Conservation (phyloP, 495 filamentous ascomycete species). For the Aspergillus cavernicola region DNA sequence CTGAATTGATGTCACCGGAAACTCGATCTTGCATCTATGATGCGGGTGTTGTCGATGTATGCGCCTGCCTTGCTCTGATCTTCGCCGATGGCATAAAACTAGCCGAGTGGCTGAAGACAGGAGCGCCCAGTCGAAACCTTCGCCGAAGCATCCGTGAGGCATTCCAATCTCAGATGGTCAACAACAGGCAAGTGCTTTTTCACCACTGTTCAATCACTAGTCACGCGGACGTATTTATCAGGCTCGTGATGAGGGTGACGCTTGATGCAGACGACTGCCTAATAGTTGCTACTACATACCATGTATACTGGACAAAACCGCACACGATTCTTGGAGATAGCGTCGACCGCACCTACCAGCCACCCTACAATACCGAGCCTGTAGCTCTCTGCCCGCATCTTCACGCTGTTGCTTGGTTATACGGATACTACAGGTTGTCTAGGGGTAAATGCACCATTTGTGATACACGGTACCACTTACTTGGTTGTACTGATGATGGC, state of each 20-base stretch:
- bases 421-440: background rate
- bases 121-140: background rate
- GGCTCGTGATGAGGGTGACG: background rate
- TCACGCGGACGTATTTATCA: background rate
- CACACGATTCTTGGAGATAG: background rate
- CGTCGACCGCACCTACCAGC: background rate
- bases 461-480: background rate
- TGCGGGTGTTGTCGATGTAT: constrained; percentile 24
- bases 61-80: constrained; percentile 16
- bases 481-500: background rate
- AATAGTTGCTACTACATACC: background rate
- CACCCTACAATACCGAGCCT: background rate
- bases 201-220: constrained; percentile 6
- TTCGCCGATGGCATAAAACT: background rate
- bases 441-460: background rate
- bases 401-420: background rate
- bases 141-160: background rate
- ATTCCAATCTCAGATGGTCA: background rate
- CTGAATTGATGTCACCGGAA: no score
- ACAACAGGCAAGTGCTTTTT: background rate
- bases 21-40: background rate
- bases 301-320: background rate
- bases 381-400: constrained; percentile 6
- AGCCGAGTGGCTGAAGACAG: background rate
- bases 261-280: background rate